Percentiles rank a stretch among this genome's conserved stretches.
phyloP scores from a whole-genome alignment of 164 flowering plant genomes.

The Chimonanthus salicifolius region DNA sequence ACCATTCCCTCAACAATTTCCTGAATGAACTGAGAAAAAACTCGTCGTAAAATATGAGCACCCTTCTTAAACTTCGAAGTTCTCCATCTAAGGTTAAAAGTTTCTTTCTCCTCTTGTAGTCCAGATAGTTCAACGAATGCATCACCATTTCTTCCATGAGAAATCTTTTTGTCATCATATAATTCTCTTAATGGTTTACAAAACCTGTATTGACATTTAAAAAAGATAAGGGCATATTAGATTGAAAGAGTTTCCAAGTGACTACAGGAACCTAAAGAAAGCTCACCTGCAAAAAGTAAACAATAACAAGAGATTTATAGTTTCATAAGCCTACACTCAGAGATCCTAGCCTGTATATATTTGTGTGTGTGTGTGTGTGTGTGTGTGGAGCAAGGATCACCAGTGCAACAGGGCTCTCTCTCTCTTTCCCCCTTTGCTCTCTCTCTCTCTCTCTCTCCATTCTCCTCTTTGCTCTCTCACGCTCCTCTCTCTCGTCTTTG shows the following conservation, averaged over 20 bases:
- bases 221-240: neutral
- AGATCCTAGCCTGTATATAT: too few relatives aligned
- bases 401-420: too few relatives aligned
- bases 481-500: too few relatives aligned
- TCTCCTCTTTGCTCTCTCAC: too few relatives aligned
- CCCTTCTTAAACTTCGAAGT: conserved; percentile 39
- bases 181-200: conserved; percentile 73
- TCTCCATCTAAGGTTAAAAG: conserved; percentile 39
- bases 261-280: neutral
- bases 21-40: conserved; percentile 74
- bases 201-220: conserved; percentile 50
- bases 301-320: neutral
- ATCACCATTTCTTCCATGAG: conserved; percentile 23
- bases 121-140: conserved; percentile 17
- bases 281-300: neutral
- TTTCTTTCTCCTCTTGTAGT: conserved; percentile 24
- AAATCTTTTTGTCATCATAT: conserved; percentile 17
- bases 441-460: too few relatives aligned
- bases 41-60: conserved; percentile 49
- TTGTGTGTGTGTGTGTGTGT: too few relatives aligned
- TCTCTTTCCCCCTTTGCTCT: too few relatives aligned
- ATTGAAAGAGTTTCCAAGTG: neutral
- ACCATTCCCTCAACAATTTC: conserved; percentile 97
- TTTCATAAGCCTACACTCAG: neutral
- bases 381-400: too few relatives aligned